Evolutionary conservation across 2,329 filamentous ascomycete species (phyloP).

Genomic region (Aspergillus pseudotamarii): DNA sequence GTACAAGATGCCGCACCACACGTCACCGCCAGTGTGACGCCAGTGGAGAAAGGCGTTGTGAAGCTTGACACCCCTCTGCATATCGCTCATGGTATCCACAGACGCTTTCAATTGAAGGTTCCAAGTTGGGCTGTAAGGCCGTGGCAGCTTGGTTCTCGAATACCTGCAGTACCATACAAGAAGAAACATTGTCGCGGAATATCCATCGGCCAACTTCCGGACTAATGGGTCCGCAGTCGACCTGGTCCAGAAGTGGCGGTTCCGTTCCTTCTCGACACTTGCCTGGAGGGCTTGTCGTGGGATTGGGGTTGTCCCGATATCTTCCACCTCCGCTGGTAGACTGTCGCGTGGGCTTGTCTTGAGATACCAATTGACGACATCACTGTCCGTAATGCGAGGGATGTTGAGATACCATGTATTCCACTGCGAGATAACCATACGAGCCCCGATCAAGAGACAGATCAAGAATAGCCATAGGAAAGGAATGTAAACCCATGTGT

Average conservation of each 20-base stretch:
- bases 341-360: slow-evolving; percentile 36
- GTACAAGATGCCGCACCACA: slow-evolving; percentile 58
- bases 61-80: slow-evolving; percentile 57
- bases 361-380: slow-evolving; percentile 45
- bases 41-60: slow-evolving; percentile 62
- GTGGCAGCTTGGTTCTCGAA: slow-evolving; percentile 51
- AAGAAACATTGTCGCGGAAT: slow-evolving; percentile 56
- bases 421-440: slow-evolving; percentile 59
- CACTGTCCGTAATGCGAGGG: slow-evolving; percentile 40
- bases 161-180: slow-evolving; percentile 57
- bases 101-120: slow-evolving; percentile 60
- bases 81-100: slow-evolving; percentile 54
- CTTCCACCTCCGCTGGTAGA: slow-evolving; percentile 4
- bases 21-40: slow-evolving; percentile 59
- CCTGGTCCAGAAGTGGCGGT: slow-evolving; percentile 46
- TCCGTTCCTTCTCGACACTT: slow-evolving; percentile 48
- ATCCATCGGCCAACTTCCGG: slow-evolving; percentile 53
- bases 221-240: slow-evolving; percentile 51
- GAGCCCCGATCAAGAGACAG: slow-evolving; percentile 55
- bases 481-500: slow-evolving; percentile 59
- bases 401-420: slow-evolving; percentile 56
- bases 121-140: slow-evolving; percentile 60
- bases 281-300: slow-evolving; percentile 47
- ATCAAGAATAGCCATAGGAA: slow-evolving; percentile 58
- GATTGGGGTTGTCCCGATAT: slow-evolving; percentile 8